phyloP scores from a whole-genome alignment of 495 filamentous ascomycete species.

The Beverwykella pulmonaria region DNA sequence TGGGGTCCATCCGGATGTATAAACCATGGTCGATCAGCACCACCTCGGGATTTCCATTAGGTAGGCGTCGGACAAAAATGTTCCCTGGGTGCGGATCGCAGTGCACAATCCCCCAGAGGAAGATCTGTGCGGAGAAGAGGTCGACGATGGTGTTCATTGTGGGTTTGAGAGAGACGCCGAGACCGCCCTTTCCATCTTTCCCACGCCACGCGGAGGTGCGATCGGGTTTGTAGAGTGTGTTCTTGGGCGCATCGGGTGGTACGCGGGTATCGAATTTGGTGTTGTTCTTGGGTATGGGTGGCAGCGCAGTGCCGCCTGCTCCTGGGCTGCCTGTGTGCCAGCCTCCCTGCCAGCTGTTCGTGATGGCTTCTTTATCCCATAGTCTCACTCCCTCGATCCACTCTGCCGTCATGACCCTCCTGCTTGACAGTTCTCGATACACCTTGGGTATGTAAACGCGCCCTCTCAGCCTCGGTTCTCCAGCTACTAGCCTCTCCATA shows the following conservation, averaged over 20 bases:
- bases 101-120: conserved; percentile 90
- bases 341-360: conserved; percentile 73
- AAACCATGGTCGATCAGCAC: conserved; percentile 96
- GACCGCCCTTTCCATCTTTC: conserved; percentile 66
- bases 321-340: conserved; percentile 75
- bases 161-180: conserved; percentile 77
- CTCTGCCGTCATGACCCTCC: conserved; percentile 88
- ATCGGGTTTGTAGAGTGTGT: conserved; percentile 69
- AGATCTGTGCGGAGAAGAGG: conserved; percentile 94
- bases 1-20: conserved; percentile 84
- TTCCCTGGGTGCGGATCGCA: conserved; percentile 97
- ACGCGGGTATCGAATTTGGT: conserved; percentile 50
- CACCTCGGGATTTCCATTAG: conserved; percentile 79
- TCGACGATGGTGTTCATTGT: conserved; percentile 97
- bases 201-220: conserved; percentile 81
- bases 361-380: conserved; percentile 83
- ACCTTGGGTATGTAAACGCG: conserved; percentile 87
- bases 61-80: conserved; percentile 87
- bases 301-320: conserved; percentile 67
- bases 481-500: conserved; percentile 76
- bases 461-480: conserved; percentile 73
- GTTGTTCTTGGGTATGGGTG: conserved; percentile 52
- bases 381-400: conserved; percentile 95
- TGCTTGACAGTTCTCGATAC: conserved; percentile 78
- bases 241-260: conserved; percentile 46